Evolutionary conservation across 345 rosid species (phyloP).

Genomic region (Aurinia saxatilis): DNA sequence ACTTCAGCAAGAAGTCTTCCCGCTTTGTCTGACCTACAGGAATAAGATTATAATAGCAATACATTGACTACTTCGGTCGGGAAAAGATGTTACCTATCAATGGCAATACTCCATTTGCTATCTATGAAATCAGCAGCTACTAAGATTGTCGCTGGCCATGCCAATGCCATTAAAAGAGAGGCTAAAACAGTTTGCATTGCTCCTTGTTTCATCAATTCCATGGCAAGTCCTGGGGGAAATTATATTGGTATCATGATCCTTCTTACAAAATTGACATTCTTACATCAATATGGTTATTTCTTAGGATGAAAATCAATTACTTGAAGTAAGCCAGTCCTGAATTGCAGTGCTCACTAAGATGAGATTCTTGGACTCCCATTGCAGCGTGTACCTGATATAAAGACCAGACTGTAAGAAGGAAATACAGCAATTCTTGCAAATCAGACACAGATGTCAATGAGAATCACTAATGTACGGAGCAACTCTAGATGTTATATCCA

Average conservation of each 20-base stretch:
- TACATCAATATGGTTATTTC: slow-evolving; percentile 1
- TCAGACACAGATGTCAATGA: neutral
- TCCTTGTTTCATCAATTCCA: slow-evolving; percentile 88
- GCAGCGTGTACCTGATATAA: slow-evolving; percentile 62
- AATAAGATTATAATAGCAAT: too few relatives aligned
- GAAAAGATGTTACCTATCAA: slow-evolving; percentile 58
- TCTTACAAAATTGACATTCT: neutral
- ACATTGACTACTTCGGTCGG: neutral
- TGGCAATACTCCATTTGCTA: slow-evolving; percentile 86
- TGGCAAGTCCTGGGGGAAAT: slow-evolving; percentile 51
- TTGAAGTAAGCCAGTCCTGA: slow-evolving; percentile 98
- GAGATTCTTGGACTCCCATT: slow-evolving; percentile 89
- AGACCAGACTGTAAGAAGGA: neutral
- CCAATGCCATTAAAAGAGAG: slow-evolving; percentile 71
- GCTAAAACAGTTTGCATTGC: slow-evolving; percentile 94
- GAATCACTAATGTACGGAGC: neutral
- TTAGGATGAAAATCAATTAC: slow-evolving; percentile 41
- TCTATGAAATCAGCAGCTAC: slow-evolving; percentile 86
- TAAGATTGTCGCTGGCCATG: slow-evolving; percentile 85
- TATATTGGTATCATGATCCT: slow-evolving; percentile 10
- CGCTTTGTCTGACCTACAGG: slow-evolving; percentile 77
- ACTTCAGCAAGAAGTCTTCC: slow-evolving; percentile 92
- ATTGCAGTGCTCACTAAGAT: slow-evolving; percentile 93
- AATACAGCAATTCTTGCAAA: neutral
- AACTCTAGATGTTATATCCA: neutral